Base-by-base conservation (phyloP, 1,139 yeast species). In the Meyerozyma athensensis region DNA sequence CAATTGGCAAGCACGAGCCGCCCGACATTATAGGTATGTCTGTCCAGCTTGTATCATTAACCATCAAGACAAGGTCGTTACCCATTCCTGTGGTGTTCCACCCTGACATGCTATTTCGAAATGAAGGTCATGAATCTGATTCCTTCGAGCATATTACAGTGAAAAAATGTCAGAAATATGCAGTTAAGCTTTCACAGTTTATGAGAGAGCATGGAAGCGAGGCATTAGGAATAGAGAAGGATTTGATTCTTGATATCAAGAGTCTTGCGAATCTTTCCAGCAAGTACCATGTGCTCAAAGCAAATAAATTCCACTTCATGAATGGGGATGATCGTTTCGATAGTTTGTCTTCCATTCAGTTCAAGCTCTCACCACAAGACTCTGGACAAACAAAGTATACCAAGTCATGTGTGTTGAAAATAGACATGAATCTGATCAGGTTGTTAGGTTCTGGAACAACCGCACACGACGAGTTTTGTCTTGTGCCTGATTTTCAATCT, bases 401-500 rank as follows among this genome's bases (percentile, higher is more conserved):
- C 40, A 58, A 58, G 39, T 52, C 48, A 23, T 48, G 60, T 40
- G 46, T 44, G 17, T 41, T 60, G 5, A 49, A 44, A 16, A 43
- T 60, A 3, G 62, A 61, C 36, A 42, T 57, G 23, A 40, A 24
- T 12, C 28, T 24, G 28, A 13, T 24, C 3, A 10, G 28, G 13
- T 10, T 28, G 21, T n/a, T 28, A 8, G 20, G 19, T 2, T 18
- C 32, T 7, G 32, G 32, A 13, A 26, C 31, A 7, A 16, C 8
- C 9, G 10, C 32, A 9, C 20, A 18, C 3, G 32, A 20, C n/a
- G 58, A 58, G n/a, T 59, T 62, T 16, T 36, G 64, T 33, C 49
- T 68, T 17, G 54, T 65, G 4, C 74, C 74, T 0, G 68, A 62
- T 35, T 68, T 67, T 45, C 73, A 68, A 47, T 43, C 48, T 7